These are phyloP conservation scores for Parachaetomium inaequale DNA, from an alignment of 495 filamentous ascomycete species.

Conservation along the genomic window DNA sequence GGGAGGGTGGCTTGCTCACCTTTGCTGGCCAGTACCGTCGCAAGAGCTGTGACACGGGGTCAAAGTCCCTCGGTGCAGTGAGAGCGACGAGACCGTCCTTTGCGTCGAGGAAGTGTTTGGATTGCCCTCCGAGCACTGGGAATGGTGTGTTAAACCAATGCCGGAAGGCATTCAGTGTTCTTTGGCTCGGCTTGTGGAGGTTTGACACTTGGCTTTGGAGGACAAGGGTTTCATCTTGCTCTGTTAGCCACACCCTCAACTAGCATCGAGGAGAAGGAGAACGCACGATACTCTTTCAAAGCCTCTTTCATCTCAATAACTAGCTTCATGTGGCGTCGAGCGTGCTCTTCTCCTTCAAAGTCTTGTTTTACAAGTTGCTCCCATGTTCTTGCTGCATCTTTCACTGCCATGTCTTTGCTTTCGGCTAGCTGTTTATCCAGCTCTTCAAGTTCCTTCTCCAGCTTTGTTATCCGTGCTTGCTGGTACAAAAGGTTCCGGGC, in stretches of 20 bases:
- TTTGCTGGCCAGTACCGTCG: neutral
- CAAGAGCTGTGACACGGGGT: neutral
- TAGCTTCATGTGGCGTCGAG: neutral
- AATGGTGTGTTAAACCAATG: neutral
- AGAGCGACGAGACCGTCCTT: neutral
- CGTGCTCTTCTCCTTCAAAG: neutral
- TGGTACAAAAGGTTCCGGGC: neutral
- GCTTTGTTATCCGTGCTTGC: neutral
- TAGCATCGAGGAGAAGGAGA: neutral
- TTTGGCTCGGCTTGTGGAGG: neutral
- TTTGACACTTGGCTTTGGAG: neutral
- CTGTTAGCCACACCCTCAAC: neutral
- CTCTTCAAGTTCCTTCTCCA: neutral
- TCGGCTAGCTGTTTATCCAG: neutral
- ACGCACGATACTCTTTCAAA: neutral
- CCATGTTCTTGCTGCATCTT: neutral
- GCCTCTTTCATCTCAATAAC: neutral
- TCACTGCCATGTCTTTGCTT: neutral
- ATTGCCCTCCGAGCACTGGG: neutral
- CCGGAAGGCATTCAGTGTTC: neutral
- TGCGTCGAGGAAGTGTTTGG: conserved; percentile 1
- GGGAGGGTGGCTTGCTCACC: too few relatives aligned
- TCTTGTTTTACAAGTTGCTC: neutral
- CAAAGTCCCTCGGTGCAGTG: neutral
- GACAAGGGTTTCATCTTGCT: neutral